Evolutionary conservation across 805 yeast genomes (phyloP), one percentile per base, ranked within the genome.

Genomic region (Yamadazyma sp.): DNA sequence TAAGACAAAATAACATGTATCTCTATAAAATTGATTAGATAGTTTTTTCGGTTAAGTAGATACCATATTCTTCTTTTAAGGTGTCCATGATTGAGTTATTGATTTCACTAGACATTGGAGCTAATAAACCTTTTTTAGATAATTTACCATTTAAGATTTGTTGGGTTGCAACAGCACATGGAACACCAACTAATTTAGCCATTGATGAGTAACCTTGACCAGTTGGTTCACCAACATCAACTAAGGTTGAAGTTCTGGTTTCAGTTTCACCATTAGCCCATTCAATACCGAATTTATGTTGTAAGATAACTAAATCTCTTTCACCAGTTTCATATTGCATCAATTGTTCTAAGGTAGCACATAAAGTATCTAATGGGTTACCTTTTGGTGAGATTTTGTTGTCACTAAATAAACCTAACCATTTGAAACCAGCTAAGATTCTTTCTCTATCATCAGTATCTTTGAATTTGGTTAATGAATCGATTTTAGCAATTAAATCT

Each of bases 161-260:
- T 68, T 79, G 78, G 40, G 84, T 74, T 20, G 98, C 98, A 60
- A 93, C 95, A 36, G 96, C 96, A 69, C 96, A 91, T 49, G 98
- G 98, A 45, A 88, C 91, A 72, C 98, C 98, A 37, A 93, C 98
- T 47, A 86, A 78, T 62, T 91, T 89, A 49, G 98, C 98, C 98
- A 93, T 93, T 23, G 98, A 89, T 26, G 95, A 83, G 80, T 91
- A 93, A 42, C 89, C 87, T 21, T 27, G 31, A 21, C 39, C 39
- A 30, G 31, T 30, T 52, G 83, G 83, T 49, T 76, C 80, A 70
- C 98, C 98, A 65, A 86, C 86, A 65, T 88, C 96, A 23, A 89
- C 91, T 58, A 93, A 73, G 41, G 98, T 93, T 14, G 97, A 85
- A 39, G 98, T 89, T 76, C 98, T 88, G 44, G 82, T 76, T 71